Evolutionary conservation across 371 early-diverging fungal genomes (phyloP).

Genomic region (Lichtheimia ramosa): DNA sequence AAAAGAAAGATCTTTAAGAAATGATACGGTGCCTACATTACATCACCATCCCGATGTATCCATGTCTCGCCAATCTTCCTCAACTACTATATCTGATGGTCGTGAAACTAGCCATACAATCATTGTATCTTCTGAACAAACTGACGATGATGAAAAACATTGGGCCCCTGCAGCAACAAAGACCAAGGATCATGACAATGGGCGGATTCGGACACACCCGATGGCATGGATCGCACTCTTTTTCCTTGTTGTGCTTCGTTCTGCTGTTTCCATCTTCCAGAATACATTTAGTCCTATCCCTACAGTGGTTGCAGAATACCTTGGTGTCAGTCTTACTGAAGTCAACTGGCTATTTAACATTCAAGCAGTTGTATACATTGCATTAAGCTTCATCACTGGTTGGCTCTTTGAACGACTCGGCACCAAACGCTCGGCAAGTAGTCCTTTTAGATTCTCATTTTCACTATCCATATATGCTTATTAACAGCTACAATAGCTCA

Average conservation of each 20-base stretch:
- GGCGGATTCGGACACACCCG: conserved; percentile 23
- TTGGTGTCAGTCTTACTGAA: conserved; percentile 26
- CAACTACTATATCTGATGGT: conserved; percentile 4
- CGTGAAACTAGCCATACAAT: conserved; percentile 1
- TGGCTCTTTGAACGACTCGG: conserved; percentile 50
- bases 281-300: conserved; percentile 48
- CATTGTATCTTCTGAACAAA: conserved; percentile 7
- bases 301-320: conserved; percentile 32
- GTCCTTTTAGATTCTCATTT: not conserved
- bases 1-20: too few relatives aligned
- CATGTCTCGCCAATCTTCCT: not conserved
- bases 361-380: conserved; percentile 49
- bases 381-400: conserved; percentile 49
- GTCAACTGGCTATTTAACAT: conserved; percentile 48
- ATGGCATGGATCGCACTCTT: conserved; percentile 39
- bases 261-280: conserved; percentile 34
- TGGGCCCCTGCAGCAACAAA: not conserved
- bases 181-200: not conserved
- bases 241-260: conserved; percentile 30
- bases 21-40: too few relatives aligned
- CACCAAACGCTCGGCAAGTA: conserved; percentile 43
- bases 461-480: not conserved
- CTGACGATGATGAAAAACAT: conserved; percentile 6
- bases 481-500: conserved; percentile 21
- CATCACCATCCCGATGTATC: not conserved